Conservation (phyloP, 1,284 basidiomycete genomes). For the Gymnopus androsaceus region DNA sequence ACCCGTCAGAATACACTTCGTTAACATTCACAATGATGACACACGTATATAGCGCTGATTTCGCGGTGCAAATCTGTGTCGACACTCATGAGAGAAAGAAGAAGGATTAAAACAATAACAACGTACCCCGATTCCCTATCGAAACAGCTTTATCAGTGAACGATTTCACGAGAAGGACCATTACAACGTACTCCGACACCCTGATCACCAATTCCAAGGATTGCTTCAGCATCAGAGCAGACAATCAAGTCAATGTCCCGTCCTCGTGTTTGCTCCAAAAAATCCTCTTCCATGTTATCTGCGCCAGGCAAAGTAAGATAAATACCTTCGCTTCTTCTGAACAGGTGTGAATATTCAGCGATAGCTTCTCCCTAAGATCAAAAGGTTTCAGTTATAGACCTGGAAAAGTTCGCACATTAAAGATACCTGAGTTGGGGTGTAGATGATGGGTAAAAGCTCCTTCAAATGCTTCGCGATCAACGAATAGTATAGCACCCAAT, state of each 20-base stretch:
- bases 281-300: slow-evolving; percentile 76
- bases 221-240: slow-evolving; percentile 82
- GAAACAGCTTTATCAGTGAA: neutral
- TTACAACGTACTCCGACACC: slow-evolving; percentile 44
- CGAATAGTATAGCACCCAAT: slow-evolving; percentile 75
- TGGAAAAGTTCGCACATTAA: neutral
- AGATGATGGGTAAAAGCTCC: slow-evolving; percentile 77
- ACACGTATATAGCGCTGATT: slow-evolving; percentile 81
- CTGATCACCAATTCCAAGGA: slow-evolving; percentile 82
- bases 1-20: neutral
- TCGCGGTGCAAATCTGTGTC: slow-evolving; percentile 82
- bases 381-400: neutral
- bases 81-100: slow-evolving; percentile 6
- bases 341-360: slow-evolving; percentile 78
- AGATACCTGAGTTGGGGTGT: slow-evolving; percentile 66
- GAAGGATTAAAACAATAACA: neutral
- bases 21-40: slow-evolving; percentile 22
- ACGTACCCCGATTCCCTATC: slow-evolving; percentile 50
- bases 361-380: slow-evolving; percentile 74
- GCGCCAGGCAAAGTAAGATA: slow-evolving; percentile 66
- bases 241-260: slow-evolving; percentile 74
- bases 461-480: slow-evolving; percentile 63
- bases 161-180: neutral
- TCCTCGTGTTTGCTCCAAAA: slow-evolving; percentile 64
- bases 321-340: slow-evolving; percentile 71